phyloP scores from a whole-genome alignment of 208 protist species.

The Leishmania lainsoni region DNA sequence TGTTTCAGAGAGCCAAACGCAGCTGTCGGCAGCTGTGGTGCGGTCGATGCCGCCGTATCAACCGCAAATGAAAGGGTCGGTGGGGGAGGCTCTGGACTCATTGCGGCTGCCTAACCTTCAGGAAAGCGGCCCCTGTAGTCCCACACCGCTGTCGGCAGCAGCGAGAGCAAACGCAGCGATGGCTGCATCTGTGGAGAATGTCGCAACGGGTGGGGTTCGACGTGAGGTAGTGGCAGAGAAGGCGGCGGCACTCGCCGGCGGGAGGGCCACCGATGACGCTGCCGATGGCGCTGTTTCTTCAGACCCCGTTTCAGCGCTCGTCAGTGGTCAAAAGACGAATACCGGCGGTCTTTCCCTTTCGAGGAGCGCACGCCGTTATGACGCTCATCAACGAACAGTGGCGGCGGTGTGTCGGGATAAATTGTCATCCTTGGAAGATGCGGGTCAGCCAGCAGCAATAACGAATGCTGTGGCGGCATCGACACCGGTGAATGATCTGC shows the following conservation, averaged over 20 bases:
- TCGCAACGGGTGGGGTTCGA: too few species aligned
- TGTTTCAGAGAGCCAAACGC: background rate
- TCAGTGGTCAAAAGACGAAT: background rate
- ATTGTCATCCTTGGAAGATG: background rate
- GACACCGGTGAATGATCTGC: background rate
- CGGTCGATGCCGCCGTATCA: conserved; percentile 1
- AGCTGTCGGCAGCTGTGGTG: background rate
- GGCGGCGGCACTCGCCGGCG: background rate
- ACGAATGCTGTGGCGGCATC: background rate
- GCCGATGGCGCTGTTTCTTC: background rate
- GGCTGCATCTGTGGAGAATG: background rate
- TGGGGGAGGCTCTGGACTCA: conserved; percentile 15
- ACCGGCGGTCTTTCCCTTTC: too few species aligned
- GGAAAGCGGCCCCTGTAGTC: conserved; percentile 4
- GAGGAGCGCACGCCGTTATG: background rate
- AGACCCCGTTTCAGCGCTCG: background rate
- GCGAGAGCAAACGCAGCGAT: background rate
- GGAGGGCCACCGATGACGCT: background rate
- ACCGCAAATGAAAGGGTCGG: conserved; percentile 18
- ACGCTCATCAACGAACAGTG: background rate
- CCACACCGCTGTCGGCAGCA: background rate
- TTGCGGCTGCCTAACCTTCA: conserved; percentile 18
- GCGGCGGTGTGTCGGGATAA: too few species aligned
- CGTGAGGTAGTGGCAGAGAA: background rate
- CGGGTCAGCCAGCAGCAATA: background rate